A percentile compares a stretch with the other conserved stretches of the same genome.
Conservation (phyloP, 2,329 filamentous ascomycete species). For the Neoscytalidium dimidiatum region DNA sequence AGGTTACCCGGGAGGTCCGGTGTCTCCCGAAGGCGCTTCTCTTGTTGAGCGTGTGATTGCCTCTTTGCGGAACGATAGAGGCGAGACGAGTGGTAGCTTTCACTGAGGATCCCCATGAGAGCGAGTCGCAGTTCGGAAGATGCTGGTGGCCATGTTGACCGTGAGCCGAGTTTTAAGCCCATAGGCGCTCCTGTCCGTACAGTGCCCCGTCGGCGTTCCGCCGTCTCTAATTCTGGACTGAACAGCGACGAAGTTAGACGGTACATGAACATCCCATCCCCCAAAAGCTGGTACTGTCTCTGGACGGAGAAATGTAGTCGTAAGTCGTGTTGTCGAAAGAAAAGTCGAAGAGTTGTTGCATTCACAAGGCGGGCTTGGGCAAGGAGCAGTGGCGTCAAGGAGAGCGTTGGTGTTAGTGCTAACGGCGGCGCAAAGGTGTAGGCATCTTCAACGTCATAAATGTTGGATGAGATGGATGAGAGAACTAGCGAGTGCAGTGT, state of each 20-base stretch:
- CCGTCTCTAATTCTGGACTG: constrained; percentile 76
- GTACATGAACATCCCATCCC: constrained; percentile 80
- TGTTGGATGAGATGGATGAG: constrained; percentile 1
- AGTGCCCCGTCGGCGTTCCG: constrained; percentile 70
- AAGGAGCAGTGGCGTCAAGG: constrained; percentile 72
- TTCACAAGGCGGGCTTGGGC: constrained; percentile 78
- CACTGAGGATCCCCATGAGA: constrained; percentile 79
- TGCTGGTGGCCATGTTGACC: constrained; percentile 87
- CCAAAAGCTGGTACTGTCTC: constrained; percentile 78
- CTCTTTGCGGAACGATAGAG: constrained; percentile 30
- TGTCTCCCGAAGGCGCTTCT: constrained; percentile 2
- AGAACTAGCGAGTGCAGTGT: constrained; percentile 19
- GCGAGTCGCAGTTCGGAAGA: constrained; percentile 90
- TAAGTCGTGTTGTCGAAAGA: constrained; percentile 75
- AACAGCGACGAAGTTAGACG: constrained; percentile 82
- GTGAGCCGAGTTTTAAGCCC: constrained; percentile 78
- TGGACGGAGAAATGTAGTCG: constrained; percentile 73
- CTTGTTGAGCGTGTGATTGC: constrained; percentile 19
- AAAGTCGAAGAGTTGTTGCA: constrained; percentile 70
- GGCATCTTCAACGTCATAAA: neutral
- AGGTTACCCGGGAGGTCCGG: constrained; percentile 45
- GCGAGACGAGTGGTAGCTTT: constrained; percentile 61
- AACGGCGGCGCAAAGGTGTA: constrained; percentile 55
- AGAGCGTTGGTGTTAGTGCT: constrained; percentile 63
- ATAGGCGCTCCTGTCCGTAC: constrained; percentile 63